Evolutionary conservation across 257 asterid genomes (phyloP), one percentile per base, ranked within the genome.

Genomic region (Scutellaria galericulata): DNA sequence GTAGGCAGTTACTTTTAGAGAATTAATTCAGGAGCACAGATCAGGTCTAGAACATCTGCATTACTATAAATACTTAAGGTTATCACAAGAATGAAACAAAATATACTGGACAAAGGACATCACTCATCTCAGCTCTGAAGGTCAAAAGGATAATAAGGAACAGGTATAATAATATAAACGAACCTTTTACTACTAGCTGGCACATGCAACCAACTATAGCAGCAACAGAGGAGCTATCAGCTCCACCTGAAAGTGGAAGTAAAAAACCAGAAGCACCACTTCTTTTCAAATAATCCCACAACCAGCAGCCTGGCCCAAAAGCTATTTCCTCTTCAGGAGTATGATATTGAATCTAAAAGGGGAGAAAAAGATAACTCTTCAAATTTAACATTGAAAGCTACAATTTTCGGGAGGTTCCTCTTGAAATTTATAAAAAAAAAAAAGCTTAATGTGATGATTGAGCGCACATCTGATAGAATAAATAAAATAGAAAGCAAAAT

Each of bases 201-300:
- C 96, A 91, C 97, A 94, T 91, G 86, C 93, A 89, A 67, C 98
- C 98, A 81, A 94, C 97, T 64, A 94, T 88, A 75, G 98, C 96
- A 70, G 98, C 97, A 67, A 89, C 97, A 44, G 98, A 85, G 70
- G 98, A 94, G 82, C 98, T 94, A 83, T 91, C 97, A 40, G 96
- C 96, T 64, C 94, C 96, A 73, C 98, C 98, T 7, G 98, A 91
- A 74, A 94, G 97, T 66, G 97, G 98, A 83, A 94, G 98, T 85
- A 94, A 75, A 74, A 91, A 91, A 18, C 98, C 98, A 56, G 97
- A 91, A 42, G 98, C 95, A 22, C 98, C 97, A 81, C 96, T 88
- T 88, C 97, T 87, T 82, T 97, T 84, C 75, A 94, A 76, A 78
- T 94, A 93, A 84, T 93, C 97, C 98, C 98, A 93, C 76, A 94